Evolutionary conservation across 352 stramenopile genomes (phyloP), one percentile per base, ranked within the genome.

Genomic region (Phytophthora vignae): DNA sequence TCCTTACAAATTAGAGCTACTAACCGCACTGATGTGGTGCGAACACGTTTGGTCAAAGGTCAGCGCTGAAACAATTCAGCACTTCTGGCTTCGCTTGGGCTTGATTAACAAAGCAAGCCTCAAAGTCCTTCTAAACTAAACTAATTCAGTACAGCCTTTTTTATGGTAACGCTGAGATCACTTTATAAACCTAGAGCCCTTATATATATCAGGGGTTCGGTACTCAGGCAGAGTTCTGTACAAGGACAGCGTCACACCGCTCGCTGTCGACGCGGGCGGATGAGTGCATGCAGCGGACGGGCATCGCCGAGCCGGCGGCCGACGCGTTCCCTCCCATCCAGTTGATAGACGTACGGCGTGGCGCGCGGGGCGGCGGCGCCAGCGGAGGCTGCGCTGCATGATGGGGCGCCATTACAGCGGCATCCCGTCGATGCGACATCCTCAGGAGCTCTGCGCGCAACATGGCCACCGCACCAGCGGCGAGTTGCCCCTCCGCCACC

Each of bases 291-390:
- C 40, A 19, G 14, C 40, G 40, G 14, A 48, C 40, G 40, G 14
- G 40, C 40, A 48, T 48, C 40, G 40, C 40, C 40, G 40, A 48
- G 40, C 3, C 56, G 56, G 36, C 31, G 50, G 33, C 22, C 31
- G 50, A 12, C 44, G 40, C 19, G 19, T 65, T 72, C 69, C 63
- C 69, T 69, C 65, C 58, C 69, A 69, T 77, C 64, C 58, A 66
- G 12, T 61, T 73, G 69, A 73, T 77, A 77, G 22, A 73, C 52
- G 69, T 73, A 69, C 64, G 53, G 64, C 64, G 40, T 48, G 40
- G 40, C 40, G 33, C 53, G 49, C 68, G 31, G 55, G 25, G 44
- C n/a, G 48, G 22, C 22, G 22, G 22, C 22, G 9, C 33, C 27
- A 40, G 29, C 25, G 33, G 38, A 19, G 40, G 14, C 10, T 44